These are phyloP conservation scores for Mantamonas sphyraenae DNA, from an alignment of 78 protist species.

Conservation along the genomic window DNA sequence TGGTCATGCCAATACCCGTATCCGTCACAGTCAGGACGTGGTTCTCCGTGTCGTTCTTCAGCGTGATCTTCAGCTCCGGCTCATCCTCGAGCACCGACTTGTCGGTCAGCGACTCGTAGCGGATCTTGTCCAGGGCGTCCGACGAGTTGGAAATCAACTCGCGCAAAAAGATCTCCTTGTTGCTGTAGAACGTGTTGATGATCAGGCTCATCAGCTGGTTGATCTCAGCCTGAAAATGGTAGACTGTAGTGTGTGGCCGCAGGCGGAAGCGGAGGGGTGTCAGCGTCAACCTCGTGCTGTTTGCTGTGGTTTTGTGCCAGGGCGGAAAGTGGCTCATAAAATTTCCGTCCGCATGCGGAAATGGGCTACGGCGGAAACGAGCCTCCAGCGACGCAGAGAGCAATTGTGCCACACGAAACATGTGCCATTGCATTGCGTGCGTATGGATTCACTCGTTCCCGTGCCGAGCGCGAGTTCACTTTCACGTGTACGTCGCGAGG, in stretches of 20 bases:
- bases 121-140: slow-evolving; percentile 91
- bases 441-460: no score
- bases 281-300: no score
- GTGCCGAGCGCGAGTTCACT: no score
- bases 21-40: slow-evolving; percentile 90
- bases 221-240: slow-evolving; percentile 76
- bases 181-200: slow-evolving; percentile 97
- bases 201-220: slow-evolving; percentile 91
- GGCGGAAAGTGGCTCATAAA: no score
- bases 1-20: slow-evolving; percentile 99
- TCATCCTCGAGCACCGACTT: slow-evolving; percentile 68
- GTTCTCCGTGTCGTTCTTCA: slow-evolving; percentile 87
- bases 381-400: no score
- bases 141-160: slow-evolving; percentile 98
- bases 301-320: no score
- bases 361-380: no score
- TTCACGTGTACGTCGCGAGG: no score
- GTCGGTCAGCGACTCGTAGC: slow-evolving; percentile 92
- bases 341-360: no score
- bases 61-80: slow-evolving; percentile 82
- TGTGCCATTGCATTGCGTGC: no score
- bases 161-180: slow-evolving; percentile 97
- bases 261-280: neutral
- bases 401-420: no score
- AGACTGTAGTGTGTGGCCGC: neutral